Evolutionary conservation across 2,329 filamentous ascomycete species (phyloP).

Genomic region (Microcera coccophila): DNA sequence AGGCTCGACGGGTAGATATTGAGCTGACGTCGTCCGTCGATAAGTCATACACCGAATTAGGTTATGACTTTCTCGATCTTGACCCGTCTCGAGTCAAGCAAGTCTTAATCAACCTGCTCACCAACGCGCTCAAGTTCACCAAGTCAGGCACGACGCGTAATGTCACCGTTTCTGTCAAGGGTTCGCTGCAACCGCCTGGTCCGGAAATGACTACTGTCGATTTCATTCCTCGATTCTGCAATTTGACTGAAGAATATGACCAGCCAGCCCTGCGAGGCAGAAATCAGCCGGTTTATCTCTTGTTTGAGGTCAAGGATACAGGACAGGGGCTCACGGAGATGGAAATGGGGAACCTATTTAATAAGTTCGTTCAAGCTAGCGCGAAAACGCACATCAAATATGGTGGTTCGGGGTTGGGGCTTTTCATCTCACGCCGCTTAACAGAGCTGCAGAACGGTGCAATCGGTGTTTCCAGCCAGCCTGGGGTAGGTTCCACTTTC

Average conservation of each 20-base stretch:
- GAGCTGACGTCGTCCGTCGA: conserved; percentile 62
- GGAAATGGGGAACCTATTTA: conserved; percentile 71
- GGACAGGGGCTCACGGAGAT: conserved; percentile 68
- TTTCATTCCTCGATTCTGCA: conserved; percentile 57
- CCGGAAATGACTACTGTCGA: conserved; percentile 47
- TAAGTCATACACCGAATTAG: conserved; percentile 54
- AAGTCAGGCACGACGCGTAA: conserved; percentile 57
- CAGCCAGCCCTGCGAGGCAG: conserved; percentile 30
- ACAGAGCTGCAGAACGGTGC: conserved; percentile 77
- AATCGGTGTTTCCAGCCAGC: conserved; percentile 68
- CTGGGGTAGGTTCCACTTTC: conserved; percentile 69
- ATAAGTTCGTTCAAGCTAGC: conserved; percentile 74
- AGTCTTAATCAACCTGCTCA: conserved; percentile 75
- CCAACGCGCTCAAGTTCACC: conserved; percentile 81
- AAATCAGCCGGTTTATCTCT: conserved; percentile 57
- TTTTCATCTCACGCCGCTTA: conserved; percentile 76
- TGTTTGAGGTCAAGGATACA: conserved; percentile 73
- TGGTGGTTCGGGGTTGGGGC: conserved; percentile 71
- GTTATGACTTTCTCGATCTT: conserved; percentile 62
- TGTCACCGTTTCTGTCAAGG: conserved; percentile 47
- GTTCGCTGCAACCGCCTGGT: conserved; percentile 38
- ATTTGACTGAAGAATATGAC: conserved; percentile 38
- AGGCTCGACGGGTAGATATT: conserved; percentile 66
- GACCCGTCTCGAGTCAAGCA: conserved; percentile 74
- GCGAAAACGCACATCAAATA: conserved; percentile 74